Conservation (phyloP, 2,329 filamentous ascomycete genomes). For the Calonectria pteridis region DNA sequence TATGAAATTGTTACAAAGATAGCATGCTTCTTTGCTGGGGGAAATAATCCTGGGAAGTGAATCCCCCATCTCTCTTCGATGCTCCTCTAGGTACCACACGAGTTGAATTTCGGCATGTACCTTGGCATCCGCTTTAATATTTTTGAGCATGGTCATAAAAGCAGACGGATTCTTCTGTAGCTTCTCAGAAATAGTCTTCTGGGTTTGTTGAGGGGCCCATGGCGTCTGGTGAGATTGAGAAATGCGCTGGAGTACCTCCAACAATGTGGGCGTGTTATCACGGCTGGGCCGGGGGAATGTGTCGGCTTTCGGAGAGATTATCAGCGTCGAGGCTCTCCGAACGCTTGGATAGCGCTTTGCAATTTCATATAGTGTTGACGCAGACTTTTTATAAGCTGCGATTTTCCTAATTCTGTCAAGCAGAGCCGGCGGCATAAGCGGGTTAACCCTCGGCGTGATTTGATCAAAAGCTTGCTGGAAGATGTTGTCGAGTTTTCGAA, state of each 20-base stretch:
- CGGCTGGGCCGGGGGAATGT: background rate
- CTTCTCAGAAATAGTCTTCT: background rate
- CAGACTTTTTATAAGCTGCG: constrained; percentile 30
- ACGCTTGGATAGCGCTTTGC: background rate
- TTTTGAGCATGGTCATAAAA: background rate
- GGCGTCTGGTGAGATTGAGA: background rate
- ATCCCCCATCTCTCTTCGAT: background rate
- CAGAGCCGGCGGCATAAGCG: background rate
- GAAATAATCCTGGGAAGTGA: constrained; percentile 33
- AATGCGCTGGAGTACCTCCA: background rate
- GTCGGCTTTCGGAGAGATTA: background rate
- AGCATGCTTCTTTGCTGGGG: constrained; percentile 38
- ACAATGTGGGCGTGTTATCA: background rate
- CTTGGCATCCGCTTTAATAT: constrained; percentile 10
- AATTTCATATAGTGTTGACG: constrained; percentile 19
- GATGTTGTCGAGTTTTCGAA: constrained; percentile 13
- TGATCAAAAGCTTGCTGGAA: constrained; percentile 2
- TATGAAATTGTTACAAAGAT: constrained; percentile 37
- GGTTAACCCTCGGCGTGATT: constrained; percentile 6
- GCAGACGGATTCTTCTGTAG: background rate
- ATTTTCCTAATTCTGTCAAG: constrained; percentile 33
- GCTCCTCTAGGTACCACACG: constrained; percentile 30
- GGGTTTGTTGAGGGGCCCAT: constrained; percentile 6
- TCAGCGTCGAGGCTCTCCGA: background rate
- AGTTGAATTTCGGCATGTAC: constrained; percentile 42